phyloP scores from a whole-genome alignment of 371 early-diverging fungal genomes.

The Rhizopus stolonifer region DNA sequence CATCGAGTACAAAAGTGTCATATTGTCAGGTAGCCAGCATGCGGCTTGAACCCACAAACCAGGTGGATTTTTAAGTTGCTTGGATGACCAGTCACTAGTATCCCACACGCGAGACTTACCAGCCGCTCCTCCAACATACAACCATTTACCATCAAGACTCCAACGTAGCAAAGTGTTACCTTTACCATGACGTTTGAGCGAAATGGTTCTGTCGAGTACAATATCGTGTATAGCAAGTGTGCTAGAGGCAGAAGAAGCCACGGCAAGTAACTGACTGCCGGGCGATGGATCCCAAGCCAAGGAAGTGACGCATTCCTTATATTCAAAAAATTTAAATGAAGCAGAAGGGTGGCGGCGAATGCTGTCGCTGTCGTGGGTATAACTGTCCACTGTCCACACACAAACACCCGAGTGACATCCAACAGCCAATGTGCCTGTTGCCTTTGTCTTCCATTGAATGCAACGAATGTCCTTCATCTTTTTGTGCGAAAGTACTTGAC shows the following conservation, averaged over 20 bases:
- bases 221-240: conserved; percentile 39
- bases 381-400: conserved; percentile 46
- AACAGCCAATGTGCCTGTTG: conserved; percentile 52
- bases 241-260: conserved; percentile 23
- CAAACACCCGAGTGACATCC: conserved; percentile 60
- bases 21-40: conserved; percentile 47
- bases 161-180: conserved; percentile 39
- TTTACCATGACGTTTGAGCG: conserved; percentile 37
- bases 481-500: conserved; percentile 39
- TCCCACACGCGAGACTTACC: conserved; percentile 44
- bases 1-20: conserved; percentile 40
- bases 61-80: conserved; percentile 32
- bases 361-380: background rate
- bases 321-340: conserved; percentile 31
- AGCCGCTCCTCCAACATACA: conserved; percentile 38
- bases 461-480: conserved; percentile 53
- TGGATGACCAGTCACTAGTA: conserved; percentile 37
- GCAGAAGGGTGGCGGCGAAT: conserved; percentile 18
- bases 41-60: conserved; percentile 48
- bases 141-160: conserved; percentile 47
- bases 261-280: conserved; percentile 40
- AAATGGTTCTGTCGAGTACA: conserved; percentile 23
- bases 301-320: conserved; percentile 31
- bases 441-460: conserved; percentile 54
- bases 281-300: conserved; percentile 52